phyloP scores from a whole-genome alignment of 768 basidiomycete species.

The Kwoniella europaea region DNA sequence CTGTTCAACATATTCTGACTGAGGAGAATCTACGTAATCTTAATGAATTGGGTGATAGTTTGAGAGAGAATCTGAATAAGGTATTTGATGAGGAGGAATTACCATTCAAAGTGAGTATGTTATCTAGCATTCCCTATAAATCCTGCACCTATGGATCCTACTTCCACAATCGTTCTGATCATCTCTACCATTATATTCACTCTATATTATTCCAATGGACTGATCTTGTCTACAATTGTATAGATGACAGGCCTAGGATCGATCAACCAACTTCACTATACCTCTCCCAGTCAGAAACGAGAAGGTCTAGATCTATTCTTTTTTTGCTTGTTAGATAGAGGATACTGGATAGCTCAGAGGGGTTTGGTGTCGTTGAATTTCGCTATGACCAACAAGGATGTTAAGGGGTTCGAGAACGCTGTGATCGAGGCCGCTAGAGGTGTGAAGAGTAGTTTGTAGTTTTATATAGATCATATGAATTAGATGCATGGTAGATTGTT shows the following conservation, averaged over 20 bases:
- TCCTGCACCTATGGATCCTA: too few species aligned
- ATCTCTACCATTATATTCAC: too few species aligned
- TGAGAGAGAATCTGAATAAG: slow-evolving; percentile 21
- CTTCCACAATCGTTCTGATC: too few species aligned
- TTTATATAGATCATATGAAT: not conserved
- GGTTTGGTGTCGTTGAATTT: slow-evolving; percentile 28
- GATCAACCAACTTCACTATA: slow-evolving; percentile 35
- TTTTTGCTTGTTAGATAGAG: slow-evolving; percentile 21
- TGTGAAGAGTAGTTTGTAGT: not conserved
- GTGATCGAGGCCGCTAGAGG: slow-evolving; percentile 4
- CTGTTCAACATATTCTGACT: slow-evolving; percentile 26
- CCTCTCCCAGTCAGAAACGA: not conserved
- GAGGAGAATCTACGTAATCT: slow-evolving; percentile 13
- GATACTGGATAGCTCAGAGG: slow-evolving; percentile 27
- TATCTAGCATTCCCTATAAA: not conserved
- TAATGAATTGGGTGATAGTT: slow-evolving; percentile 28
- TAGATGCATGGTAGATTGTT: not conserved
- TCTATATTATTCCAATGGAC: not conserved
- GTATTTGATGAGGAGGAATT: slow-evolving; percentile 13
- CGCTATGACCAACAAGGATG: slow-evolving; percentile 4
- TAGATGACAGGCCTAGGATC: slow-evolving; percentile 38
- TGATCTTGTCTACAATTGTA: not conserved
- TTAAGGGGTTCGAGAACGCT: slow-evolving; percentile 20
- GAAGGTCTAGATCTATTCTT: slow-evolving; percentile 21
- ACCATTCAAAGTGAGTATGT: slow-evolving; percentile 18